Base-by-base conservation (phyloP, 352 stramenopile genomes). In the Poterioochromonas sp. region DNA sequence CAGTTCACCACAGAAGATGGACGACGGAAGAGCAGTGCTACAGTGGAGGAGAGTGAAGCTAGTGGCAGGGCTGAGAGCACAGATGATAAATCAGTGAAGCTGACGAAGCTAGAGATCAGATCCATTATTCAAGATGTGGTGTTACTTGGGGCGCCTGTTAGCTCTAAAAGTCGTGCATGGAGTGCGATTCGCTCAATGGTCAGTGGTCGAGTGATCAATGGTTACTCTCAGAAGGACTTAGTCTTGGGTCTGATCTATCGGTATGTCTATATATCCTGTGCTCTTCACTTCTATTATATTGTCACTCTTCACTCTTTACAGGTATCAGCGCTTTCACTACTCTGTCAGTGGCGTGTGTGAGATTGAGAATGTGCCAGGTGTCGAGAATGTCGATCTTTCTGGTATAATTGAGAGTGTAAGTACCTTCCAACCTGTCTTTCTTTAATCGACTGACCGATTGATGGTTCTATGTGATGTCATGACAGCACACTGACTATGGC, bases 401-500 rank as follows among this genome's bases (percentile, higher is more conserved):
- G 63, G 5, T 44, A 40, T 73, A 11, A 29, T 73, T 5, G 32
- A 73, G 37, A 73, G n/a, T 11, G 47, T 58, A 26, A 37, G 58
- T 68, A 53, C 22, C 22, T 20, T 53, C 22, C 11, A 53, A 53
- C 22, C 11, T 53, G 22, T 68, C 5, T 68, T 15, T 32, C 29
- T 15, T 68, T 5, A 35, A 68, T 11, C 58, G 29, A 37, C 12
- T 68, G 58, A 39, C 34, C 34, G 29, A 15, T 68, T 8, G 26
- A 20, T 15, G 26, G 15, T 35, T 68, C 5, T 35, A n/a, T 68
- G 58, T 68, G 29, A n/a, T 32, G 11, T 68, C 5, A 35, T 15
- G 58, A 68, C 58, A 68, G 58, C 63, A 73, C 63, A 73, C 63
- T 26, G 63, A 73, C n/a, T 73, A 73, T 73, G 29, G 63, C 11